phyloP scores from a whole-genome alignment of 805 yeast genomes.

The Clavispora vitiphila region DNA sequence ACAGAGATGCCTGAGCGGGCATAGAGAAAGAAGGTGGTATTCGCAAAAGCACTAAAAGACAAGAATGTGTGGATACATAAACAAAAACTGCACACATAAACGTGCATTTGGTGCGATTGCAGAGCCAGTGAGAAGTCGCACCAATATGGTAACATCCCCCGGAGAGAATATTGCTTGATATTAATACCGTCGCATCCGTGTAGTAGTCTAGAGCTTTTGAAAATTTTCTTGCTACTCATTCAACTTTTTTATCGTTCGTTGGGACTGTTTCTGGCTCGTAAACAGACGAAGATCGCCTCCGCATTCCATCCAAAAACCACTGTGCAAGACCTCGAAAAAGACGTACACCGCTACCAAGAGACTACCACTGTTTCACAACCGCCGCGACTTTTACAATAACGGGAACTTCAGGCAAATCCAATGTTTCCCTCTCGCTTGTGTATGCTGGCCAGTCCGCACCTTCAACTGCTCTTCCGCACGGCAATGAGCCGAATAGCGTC shows the following conservation, averaged over 20 bases:
- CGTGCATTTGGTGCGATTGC: background rate
- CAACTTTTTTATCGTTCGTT: too few species aligned
- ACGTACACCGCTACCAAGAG: too few species aligned
- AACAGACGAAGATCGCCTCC: background rate
- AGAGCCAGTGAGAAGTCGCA: too few species aligned
- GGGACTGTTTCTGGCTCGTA: too few species aligned
- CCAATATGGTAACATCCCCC: too few species aligned
- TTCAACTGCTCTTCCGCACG: slow-evolving; percentile 17
- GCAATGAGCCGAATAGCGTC: slow-evolving; percentile 35
- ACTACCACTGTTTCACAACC: too few species aligned
- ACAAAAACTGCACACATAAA: slow-evolving; percentile 8
- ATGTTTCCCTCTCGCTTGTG: slow-evolving; percentile 5
- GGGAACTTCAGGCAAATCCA: too few species aligned
- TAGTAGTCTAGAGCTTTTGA: too few species aligned
- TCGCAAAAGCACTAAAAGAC: background rate
- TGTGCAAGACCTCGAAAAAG: background rate
- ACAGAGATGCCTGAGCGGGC: background rate
- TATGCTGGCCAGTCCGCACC: background rate
- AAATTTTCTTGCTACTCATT: too few species aligned
- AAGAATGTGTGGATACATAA: slow-evolving; percentile 3
- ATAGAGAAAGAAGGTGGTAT: background rate
- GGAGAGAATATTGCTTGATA: too few species aligned
- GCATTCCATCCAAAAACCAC: background rate
- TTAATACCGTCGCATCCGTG: too few species aligned
- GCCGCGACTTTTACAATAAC: too few species aligned